Evolutionary conservation across 768 basidiomycete genomes (phyloP).

Genomic region (Rubroboletus pulcherrimus): DNA sequence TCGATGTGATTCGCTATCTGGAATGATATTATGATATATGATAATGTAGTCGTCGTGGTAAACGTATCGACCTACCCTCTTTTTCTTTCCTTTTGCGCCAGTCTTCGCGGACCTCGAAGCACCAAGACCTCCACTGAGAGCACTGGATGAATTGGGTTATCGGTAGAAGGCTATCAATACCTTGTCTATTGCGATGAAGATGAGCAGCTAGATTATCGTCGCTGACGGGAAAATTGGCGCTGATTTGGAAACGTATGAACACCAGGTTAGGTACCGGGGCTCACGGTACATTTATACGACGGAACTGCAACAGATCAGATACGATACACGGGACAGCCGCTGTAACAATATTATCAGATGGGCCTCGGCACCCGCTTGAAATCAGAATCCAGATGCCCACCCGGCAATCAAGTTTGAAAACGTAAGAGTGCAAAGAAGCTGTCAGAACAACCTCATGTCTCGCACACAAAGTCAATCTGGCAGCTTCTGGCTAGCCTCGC

Average conservation of each 20-base stretch:
- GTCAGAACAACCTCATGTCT: background rate
- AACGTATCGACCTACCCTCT: slow-evolving; percentile 1
- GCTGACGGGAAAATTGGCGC: background rate
- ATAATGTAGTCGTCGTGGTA: slow-evolving; percentile 11
- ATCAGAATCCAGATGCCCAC: background rate
- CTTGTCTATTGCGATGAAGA: slow-evolving; percentile 15
- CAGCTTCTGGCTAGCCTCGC: background rate
- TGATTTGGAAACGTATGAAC: slow-evolving; percentile 1
- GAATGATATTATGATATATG: slow-evolving; percentile 10
- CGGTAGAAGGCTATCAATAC: slow-evolving; percentile 23
- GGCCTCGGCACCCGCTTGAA: background rate
- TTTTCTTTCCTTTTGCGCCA: no score
- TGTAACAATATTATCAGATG: background rate
- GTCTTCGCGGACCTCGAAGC: background rate
- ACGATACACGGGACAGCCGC: background rate
- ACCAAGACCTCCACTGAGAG: background rate
- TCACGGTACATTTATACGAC: slow-evolving; percentile 11
- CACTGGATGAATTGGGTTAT: slow-evolving; percentile 10
- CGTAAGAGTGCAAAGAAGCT: background rate
- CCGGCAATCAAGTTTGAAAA: slow-evolving; percentile 4
- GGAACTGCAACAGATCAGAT: slow-evolving; percentile 5
- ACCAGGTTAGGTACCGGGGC: background rate
- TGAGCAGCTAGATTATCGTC: slow-evolving; percentile 12
- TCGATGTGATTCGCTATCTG: slow-evolving; percentile 16
- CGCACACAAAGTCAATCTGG: background rate